Conservation (phyloP, 148 eudicot genomes). For the Linanthus parryae region DNA sequence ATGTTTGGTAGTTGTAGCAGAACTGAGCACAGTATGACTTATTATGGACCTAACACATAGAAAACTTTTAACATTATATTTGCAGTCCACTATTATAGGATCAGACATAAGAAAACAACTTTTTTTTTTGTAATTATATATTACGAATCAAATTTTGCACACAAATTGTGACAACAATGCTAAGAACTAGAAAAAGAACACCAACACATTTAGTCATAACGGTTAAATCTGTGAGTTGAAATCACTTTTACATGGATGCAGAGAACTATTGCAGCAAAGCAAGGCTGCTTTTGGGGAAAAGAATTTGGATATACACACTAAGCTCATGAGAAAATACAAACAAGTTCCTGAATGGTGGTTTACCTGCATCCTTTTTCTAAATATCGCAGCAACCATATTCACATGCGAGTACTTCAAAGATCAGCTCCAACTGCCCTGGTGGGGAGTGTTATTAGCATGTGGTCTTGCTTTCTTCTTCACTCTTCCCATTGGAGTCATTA, state of each 20-base stretch:
- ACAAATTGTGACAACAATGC: too few relatives aligned
- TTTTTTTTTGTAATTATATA: too few relatives aligned
- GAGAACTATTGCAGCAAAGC: constrained; percentile 39
- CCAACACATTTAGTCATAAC: too few relatives aligned
- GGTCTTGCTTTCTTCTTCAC: not conserved
- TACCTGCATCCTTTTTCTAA: constrained; percentile 27
- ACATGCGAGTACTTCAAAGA: constrained; percentile 14
- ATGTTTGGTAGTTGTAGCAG: too few relatives aligned
- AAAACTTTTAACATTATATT: too few relatives aligned
- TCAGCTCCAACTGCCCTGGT: not conserved
- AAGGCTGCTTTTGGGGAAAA: constrained; percentile 35
- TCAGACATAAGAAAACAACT: too few relatives aligned
- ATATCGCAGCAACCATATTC: constrained; percentile 22
- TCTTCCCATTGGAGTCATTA: not conserved
- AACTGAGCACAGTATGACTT: too few relatives aligned
- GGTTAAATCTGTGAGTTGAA: not conserved
- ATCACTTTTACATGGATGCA: constrained; percentile 6
- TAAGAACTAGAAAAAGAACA: too few relatives aligned
- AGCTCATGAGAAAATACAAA: constrained; percentile 50
- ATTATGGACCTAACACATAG: too few relatives aligned
- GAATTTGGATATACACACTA: constrained; percentile 45
- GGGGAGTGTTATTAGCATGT: not conserved
- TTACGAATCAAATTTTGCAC: too few relatives aligned
- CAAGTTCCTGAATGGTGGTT: constrained; percentile 71
- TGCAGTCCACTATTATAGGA: too few relatives aligned